Percentiles rank a stretch among this genome's conserved stretches.
Evolutionary conservation across 192 early-diverging fungal genomes (phyloP).

Genomic region (Coemansia sp.): DNA sequence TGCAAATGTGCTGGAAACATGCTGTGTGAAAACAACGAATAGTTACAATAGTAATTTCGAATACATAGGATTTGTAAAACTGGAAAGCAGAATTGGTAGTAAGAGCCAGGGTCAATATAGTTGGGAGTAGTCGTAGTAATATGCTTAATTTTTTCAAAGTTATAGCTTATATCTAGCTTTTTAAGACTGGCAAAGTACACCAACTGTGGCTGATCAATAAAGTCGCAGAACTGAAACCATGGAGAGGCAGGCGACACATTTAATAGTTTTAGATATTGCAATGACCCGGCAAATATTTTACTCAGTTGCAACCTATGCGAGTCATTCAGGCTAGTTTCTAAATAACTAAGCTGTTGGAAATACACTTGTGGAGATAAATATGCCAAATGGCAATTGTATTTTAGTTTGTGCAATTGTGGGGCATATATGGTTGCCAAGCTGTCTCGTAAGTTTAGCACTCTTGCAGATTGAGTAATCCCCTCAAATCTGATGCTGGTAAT

Average conservation of each 20-base stretch:
- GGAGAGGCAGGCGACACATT: background rate
- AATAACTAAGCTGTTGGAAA: background rate
- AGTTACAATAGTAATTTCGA: background rate
- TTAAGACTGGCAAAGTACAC: background rate
- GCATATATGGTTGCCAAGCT: background rate
- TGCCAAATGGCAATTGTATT: background rate
- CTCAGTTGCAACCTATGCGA: background rate
- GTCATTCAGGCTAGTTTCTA: background rate
- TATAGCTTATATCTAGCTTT: background rate
- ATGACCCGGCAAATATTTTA: constrained; percentile 1
- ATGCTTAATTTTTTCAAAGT: background rate
- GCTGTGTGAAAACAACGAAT: background rate
- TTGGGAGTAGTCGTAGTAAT: background rate
- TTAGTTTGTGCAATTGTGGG: background rate
- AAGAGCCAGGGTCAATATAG: too few species aligned
- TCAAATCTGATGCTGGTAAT: background rate
- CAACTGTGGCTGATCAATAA: background rate
- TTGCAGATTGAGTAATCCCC: background rate
- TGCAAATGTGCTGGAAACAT: background rate
- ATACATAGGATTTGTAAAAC: background rate
- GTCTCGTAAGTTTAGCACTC: background rate
- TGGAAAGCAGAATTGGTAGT: constrained; percentile 5
- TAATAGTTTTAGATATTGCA: background rate
- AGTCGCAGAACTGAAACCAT: constrained; percentile 1
- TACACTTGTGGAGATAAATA: background rate